Conservation (phyloP, 1,284 basidiomycete genomes). For the Paramarasmius palmivorus region DNA sequence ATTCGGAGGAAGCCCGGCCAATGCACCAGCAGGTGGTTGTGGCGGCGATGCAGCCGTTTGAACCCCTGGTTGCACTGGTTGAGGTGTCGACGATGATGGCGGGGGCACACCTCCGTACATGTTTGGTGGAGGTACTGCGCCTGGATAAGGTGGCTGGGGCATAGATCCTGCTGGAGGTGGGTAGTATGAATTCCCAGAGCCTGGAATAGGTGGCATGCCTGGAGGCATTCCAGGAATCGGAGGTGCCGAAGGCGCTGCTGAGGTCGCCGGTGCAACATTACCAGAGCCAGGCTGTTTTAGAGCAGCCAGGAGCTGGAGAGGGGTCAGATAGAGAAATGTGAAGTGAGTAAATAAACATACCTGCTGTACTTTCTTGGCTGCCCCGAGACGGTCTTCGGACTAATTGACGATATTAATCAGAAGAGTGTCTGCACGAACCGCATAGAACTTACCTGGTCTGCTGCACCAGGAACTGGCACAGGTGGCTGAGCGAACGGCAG, state of each 20-base stretch:
- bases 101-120: constrained; percentile 40
- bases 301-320: constrained; percentile 62
- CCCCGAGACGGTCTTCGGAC: constrained; percentile 73
- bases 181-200: constrained; percentile 39
- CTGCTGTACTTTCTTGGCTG: constrained; percentile 81
- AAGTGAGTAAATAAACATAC: constrained; percentile 29
- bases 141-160: constrained; percentile 33
- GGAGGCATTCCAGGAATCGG: constrained; percentile 33
- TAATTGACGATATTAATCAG: constrained; percentile 26
- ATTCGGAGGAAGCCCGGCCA: constrained; percentile 56
- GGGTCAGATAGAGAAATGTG: constrained; percentile 9
- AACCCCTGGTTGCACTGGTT: constrained; percentile 34
- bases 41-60: neutral
- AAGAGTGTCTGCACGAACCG: neutral
- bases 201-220: constrained; percentile 35
- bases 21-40: constrained; percentile 30
- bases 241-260: constrained; percentile 34
- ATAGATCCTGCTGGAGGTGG: constrained; percentile 35
- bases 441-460: constrained; percentile 6
- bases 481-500: constrained; percentile 5
- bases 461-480: constrained; percentile 19
- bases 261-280: constrained; percentile 29
- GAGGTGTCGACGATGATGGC: constrained; percentile 28
- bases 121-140: constrained; percentile 28
- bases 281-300: constrained; percentile 66